phyloP scores from a whole-genome alignment of 2,329 filamentous ascomycete genomes.

The Monilinia polystroma region DNA sequence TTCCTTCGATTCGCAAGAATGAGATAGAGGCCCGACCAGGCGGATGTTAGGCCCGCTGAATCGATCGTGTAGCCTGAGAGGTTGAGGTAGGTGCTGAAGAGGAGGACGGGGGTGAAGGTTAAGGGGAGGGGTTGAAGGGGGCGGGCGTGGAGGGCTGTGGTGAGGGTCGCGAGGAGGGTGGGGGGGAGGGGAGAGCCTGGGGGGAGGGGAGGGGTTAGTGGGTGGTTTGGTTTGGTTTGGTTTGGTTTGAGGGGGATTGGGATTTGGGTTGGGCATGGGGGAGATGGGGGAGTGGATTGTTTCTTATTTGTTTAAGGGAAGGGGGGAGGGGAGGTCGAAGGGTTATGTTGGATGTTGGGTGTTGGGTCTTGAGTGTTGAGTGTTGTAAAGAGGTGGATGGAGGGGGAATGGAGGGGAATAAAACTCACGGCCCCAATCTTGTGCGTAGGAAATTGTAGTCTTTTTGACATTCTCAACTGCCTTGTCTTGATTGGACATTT shows the following conservation, averaged over 20 bases:
- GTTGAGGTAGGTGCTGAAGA: slow-evolving; percentile 67
- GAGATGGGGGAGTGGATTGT: too few relatives aligned
- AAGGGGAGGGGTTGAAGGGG: slow-evolving; percentile 65
- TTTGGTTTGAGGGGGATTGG: neutral
- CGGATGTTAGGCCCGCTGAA: slow-evolving; percentile 60
- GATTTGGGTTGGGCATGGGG: neutral
- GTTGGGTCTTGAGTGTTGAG: too few relatives aligned
- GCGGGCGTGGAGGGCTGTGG: slow-evolving; percentile 64
- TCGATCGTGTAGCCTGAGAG: slow-evolving; percentile 61
- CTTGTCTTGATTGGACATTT: slow-evolving; percentile 33
- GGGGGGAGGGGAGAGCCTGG: slow-evolving; percentile 61
- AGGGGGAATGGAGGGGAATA: slow-evolving; percentile 5
- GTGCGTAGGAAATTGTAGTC: slow-evolving; percentile 46
- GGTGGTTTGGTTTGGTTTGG: neutral
- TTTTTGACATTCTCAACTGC: slow-evolving; percentile 40
- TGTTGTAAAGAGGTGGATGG: neutral
- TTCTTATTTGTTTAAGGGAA: neutral
- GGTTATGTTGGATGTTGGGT: too few relatives aligned
- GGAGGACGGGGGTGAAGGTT: slow-evolving; percentile 63
- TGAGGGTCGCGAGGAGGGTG: slow-evolving; percentile 62
- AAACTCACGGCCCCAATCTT: slow-evolving; percentile 52
- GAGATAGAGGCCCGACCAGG: slow-evolving; percentile 65
- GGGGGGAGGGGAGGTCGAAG: neutral
- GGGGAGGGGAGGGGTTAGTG: neutral
- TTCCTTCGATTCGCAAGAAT: slow-evolving; percentile 58